Evolutionary conservation across 345 rosid genomes (phyloP), one percentile per base, ranked within the genome.

Genomic region (Salix koriyanagi): DNA sequence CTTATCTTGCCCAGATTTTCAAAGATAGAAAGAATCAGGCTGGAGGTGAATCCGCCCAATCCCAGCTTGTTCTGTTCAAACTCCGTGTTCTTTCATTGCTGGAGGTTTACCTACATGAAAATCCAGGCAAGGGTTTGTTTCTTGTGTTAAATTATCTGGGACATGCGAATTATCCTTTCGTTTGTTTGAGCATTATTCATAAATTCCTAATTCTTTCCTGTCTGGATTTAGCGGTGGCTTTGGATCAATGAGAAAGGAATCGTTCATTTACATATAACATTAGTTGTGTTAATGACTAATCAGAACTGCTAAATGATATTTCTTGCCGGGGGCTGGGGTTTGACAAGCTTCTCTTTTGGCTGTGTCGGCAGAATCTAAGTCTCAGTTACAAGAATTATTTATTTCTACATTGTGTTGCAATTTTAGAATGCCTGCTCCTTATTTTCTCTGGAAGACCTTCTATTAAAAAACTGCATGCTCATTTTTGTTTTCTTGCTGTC

Each of bases 11-110:
- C 6, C 95, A 84, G 84, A 94, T 94, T 69, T 90, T 94, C 80
- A 92, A 90, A 82, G 98, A 96, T 80, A 92, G 87, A 83, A 94
- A 88, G 90, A 96, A 87, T 84, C 98, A 91, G 81, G 84, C 89
- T 73, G 93, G 97, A 65, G 75, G 89, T 60, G 99, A 96, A 86
- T 87, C 95, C 81, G 93, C 99, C 73, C 99, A 90, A 69, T 91
- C 97, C 28, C 99, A 94, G 80, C 99, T 93, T 80, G 89, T 91
- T 80, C 81, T 92, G 79, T 93, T 96, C 85, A 96, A 93, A 81
- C 90, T 96, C 36, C 94, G 97, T 26, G 94, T 96, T 58, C 97
- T 96, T 66, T 96, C 99, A 42, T 86, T 96, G 78, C 88, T 96
- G 76, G 98, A 96, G 85, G 92, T 94, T 74, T 93, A 91, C 86